Base-by-base conservation (phyloP, 208 protist species). In the Trypanosomatidae sp. region DNA sequence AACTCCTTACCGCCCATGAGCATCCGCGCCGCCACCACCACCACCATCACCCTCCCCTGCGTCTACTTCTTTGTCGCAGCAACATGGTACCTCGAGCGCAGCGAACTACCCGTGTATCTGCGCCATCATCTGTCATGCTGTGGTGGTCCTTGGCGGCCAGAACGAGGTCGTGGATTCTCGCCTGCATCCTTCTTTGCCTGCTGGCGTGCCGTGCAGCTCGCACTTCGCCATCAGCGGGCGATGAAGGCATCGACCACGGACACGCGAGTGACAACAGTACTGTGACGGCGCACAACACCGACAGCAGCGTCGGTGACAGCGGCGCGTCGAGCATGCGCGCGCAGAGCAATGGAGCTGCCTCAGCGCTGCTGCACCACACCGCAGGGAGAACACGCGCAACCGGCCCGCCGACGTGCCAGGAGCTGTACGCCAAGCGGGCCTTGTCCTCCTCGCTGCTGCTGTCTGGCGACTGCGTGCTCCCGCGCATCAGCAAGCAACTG, bases 391-490 rank as follows among this genome's bases (percentile, higher is more conserved):
- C n/a, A 66, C 64, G 13, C 44, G 44, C 10, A 46, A 12, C 64
- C 3, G 46, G 44, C 44, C 43, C 53, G 9, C 36, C 7, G n/a
- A 68, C 41, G n/a, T 68, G 64, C 44, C 44, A 53, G 64, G 64
- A 53, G 46, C 25, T 68, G 9, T 39, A 53, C 64, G 44, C 64
- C 41, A 28, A 39, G 46, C n/a, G 28, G 7, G 33, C 66, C 25
- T 9, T 13, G 0, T 56, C 66, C 49, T 36, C 66, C 13, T 28
- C 62, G 13, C 22, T 13, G 66, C 47, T 41, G 33, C 46, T 41
- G 47, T 30, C 46, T 19, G 30, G 43, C 46, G 47, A 69, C 12
- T 69, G 66, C 3, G 66, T 56, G 33, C 66, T 69, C 6, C 49
- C 41, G 19, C 66, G 33, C 66, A 39, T 69, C 28, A 69, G 47